Evolutionary conservation across 2,329 filamentous ascomycete genomes (phyloP).

Genomic region (Ophiostoma pallidulum): DNA sequence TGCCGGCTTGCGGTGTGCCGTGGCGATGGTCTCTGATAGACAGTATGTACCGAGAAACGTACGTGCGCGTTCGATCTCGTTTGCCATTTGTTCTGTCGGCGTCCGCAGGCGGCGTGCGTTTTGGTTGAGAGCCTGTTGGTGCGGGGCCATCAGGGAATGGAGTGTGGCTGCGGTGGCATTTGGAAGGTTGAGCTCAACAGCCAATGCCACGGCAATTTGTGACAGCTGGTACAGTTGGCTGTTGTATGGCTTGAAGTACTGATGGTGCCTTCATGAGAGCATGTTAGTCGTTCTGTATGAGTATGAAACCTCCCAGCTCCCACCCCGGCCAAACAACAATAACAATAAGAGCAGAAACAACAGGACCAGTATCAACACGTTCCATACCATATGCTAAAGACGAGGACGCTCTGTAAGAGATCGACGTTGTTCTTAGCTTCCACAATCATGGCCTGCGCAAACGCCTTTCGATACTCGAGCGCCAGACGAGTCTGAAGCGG

Average conservation of each 20-base stretch:
- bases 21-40: slow-evolving; percentile 17
- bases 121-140: neutral
- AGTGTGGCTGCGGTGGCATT: neutral
- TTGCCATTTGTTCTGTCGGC: slow-evolving; percentile 4
- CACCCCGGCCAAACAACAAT: too few species aligned
- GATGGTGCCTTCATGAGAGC: slow-evolving; percentile 15
- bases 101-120: neutral
- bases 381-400: slow-evolving; percentile 18
- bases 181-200: slow-evolving; percentile 16
- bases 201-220: slow-evolving; percentile 17
- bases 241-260: slow-evolving; percentile 13
- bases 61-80: slow-evolving; percentile 16
- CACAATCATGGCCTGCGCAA: slow-evolving; percentile 18
- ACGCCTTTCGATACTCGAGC: slow-evolving; percentile 15
- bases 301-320: too few species aligned
- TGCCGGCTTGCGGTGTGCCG: slow-evolving; percentile 16
- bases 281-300: too few species aligned
- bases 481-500: slow-evolving; percentile 15
- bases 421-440: slow-evolving; percentile 16
- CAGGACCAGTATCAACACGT: too few species aligned
- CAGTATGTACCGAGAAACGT: slow-evolving; percentile 17
- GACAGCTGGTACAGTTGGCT: slow-evolving; percentile 19
- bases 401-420: slow-evolving; percentile 18
- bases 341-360: too few species aligned
- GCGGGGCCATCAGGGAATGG: neutral